These are phyloP conservation scores for Diplodia mutila DNA, from an alignment of 2,329 filamentous ascomycete species.

Conservation along the genomic window DNA sequence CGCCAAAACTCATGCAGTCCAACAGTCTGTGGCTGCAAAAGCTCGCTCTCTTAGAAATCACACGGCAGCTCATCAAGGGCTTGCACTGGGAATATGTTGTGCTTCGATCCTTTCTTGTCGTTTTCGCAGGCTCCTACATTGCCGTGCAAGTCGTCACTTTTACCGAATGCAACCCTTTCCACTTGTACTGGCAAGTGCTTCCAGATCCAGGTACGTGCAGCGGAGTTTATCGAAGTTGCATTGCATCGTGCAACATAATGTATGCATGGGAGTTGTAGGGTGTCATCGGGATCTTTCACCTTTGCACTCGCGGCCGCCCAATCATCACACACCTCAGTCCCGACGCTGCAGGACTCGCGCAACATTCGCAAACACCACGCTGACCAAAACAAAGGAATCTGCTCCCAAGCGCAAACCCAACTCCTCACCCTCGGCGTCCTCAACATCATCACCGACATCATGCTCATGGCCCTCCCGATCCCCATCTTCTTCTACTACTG, in stretches of 20 bases:
- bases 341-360: no score
- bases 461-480: conserved; percentile 12
- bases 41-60: conserved; percentile 9
- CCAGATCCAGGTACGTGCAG: conserved; percentile 7
- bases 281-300: no score
- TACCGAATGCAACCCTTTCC: conserved; percentile 11
- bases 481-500: conserved; percentile 10
- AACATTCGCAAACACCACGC: neutral
- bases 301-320: no score
- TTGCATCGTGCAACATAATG: no score
- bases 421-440: conserved; percentile 4
- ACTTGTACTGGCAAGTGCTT: conserved; percentile 18
- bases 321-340: no score
- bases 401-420: conserved; percentile 7
- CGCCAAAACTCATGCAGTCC: neutral
- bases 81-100: conserved; percentile 12
- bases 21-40: conserved; percentile 15
- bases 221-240: no score
- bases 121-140: neutral
- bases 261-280: no score
- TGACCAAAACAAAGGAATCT: neutral
- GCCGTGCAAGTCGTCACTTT: conserved; percentile 17
- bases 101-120: neutral
- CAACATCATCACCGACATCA: conserved; percentile 1
- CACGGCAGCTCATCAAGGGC: conserved; percentile 10